Percentiles rank a stretch among this genome's conserved stretches.
Evolutionary conservation across 371 early-diverging fungal genomes (phyloP).

Genomic region (Batkoa obscura): DNA sequence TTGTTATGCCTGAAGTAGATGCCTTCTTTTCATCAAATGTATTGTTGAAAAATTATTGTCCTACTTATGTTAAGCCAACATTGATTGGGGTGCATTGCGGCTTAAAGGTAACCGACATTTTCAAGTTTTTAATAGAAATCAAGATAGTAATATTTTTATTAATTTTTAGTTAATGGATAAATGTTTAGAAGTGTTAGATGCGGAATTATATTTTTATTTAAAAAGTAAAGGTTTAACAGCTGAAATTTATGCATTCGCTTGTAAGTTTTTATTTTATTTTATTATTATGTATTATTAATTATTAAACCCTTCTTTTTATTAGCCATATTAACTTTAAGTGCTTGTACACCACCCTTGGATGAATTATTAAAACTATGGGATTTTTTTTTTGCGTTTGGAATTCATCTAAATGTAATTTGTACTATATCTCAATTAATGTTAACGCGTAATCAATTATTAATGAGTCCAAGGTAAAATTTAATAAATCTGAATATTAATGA

Average conservation of each 20-base stretch:
- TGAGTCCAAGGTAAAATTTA: slow-evolving; percentile 24
- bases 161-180: slow-evolving; percentile 48
- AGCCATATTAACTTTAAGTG: slow-evolving; percentile 81
- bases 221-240: slow-evolving; percentile 50
- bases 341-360: slow-evolving; percentile 69
- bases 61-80: slow-evolving; percentile 77
- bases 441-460: slow-evolving; percentile 53
- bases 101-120: slow-evolving; percentile 30
- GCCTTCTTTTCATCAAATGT: slow-evolving; percentile 70
- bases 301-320: background rate
- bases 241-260: slow-evolving; percentile 70
- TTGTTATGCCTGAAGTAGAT: slow-evolving; percentile 77
- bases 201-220: slow-evolving; percentile 46
- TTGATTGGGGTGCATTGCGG: slow-evolving; percentile 86
- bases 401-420: slow-evolving; percentile 78
- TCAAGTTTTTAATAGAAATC: slow-evolving; percentile 1
- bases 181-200: slow-evolving; percentile 55
- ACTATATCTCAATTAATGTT: slow-evolving; percentile 63
- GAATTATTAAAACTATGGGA: slow-evolving; percentile 82
- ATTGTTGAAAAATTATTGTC: slow-evolving; percentile 69
- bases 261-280: slow-evolving; percentile 27
- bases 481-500: background rate
- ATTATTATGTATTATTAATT: background rate
- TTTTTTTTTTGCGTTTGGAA: slow-evolving; percentile 69
- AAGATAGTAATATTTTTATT: background rate